phyloP scores from a whole-genome alignment of 1,284 basidiomycete genomes.

The Fomes fomentarius region DNA sequence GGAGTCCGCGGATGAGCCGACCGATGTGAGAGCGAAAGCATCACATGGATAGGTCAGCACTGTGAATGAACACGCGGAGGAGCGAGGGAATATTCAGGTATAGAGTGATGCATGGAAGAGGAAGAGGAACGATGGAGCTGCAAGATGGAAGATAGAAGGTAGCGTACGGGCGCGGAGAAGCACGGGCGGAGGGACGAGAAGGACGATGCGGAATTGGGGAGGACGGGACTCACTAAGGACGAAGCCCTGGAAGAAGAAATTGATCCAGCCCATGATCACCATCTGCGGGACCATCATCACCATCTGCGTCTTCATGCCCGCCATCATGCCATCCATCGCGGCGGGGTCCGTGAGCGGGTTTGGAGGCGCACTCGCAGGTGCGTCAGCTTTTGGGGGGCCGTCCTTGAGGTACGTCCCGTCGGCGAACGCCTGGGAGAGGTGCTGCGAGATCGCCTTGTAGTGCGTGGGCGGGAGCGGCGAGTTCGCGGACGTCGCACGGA shows the following conservation, averaged over 20 bases:
- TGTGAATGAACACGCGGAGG: not conserved
- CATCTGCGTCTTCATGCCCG: conserved; percentile 98
- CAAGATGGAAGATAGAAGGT: not conserved
- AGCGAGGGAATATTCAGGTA: not conserved
- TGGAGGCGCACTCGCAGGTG: conserved; percentile 56
- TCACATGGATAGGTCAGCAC: conserved; percentile 8
- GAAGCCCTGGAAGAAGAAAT: conserved; percentile 99
- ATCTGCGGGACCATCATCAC: conserved; percentile 99
- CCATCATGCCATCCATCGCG: conserved; percentile 98
- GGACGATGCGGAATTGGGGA: not conserved
- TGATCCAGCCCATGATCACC: conserved; percentile 99
- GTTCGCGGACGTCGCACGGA: conserved; percentile 78
- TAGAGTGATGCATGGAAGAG: conserved; percentile 4
- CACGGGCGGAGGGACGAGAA: not conserved
- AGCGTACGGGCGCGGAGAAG: not conserved
- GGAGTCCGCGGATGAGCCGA: conserved; percentile 4
- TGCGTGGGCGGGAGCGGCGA: conserved; percentile 79
- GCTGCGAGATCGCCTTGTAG: conserved; percentile 78
- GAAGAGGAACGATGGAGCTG: not conserved
- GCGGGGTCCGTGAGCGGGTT: conserved; percentile 86
- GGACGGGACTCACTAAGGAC: conserved; percentile 80
- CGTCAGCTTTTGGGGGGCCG: conserved; percentile 67
- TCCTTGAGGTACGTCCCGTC: conserved; percentile 86
- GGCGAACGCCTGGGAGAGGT: conserved; percentile 72
- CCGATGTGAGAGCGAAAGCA: not conserved